Percentiles rank a stretch among this genome's conserved stretches.
phyloP scores from a whole-genome alignment of 2,329 filamentous ascomycete genomes.

The Diaporthe sp. region DNA sequence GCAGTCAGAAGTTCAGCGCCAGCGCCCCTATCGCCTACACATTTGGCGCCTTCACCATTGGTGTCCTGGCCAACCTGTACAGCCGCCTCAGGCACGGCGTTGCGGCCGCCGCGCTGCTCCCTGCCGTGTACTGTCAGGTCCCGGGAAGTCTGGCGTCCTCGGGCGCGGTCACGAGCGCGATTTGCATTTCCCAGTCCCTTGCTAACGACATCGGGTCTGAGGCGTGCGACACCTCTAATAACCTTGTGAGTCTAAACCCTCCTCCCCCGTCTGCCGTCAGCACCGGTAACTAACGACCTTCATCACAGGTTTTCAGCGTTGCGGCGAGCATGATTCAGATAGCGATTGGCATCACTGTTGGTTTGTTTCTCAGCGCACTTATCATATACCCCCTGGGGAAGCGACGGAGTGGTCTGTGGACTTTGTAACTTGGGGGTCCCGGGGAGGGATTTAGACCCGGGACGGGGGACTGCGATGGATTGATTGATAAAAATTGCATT shows the following conservation, averaged over 20 bases:
- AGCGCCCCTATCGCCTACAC: slow-evolving; percentile 84
- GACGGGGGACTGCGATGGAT: not conserved
- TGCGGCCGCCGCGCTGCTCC: slow-evolving; percentile 86
- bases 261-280: too few species aligned
- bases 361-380: slow-evolving; percentile 69
- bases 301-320: slow-evolving; percentile 66
- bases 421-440: slow-evolving; percentile 56
- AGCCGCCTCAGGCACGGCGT: slow-evolving; percentile 81
- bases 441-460: not conserved
- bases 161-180: slow-evolving; percentile 61
- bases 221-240: slow-evolving; percentile 12
- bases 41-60: slow-evolving; percentile 81
- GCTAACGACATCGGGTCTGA: slow-evolving; percentile 6
- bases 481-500: not conserved
- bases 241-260: slow-evolving; percentile 66
- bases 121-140: slow-evolving; percentile 84
- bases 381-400: slow-evolving; percentile 71
- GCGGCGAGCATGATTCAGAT: slow-evolving; percentile 70
- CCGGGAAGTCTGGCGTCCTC: slow-evolving; percentile 72
- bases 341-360: slow-evolving; percentile 73
- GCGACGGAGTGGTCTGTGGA: slow-evolving; percentile 69
- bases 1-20: slow-evolving; percentile 71
- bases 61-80: slow-evolving; percentile 84
- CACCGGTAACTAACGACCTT: not conserved
- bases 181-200: slow-evolving; percentile 19